Percentiles rank a stretch among this genome's conserved stretches.
Evolutionary conservation across 176 grass and related monocot species (phyloP).

Genomic region (Phyllostachys edulis): DNA sequence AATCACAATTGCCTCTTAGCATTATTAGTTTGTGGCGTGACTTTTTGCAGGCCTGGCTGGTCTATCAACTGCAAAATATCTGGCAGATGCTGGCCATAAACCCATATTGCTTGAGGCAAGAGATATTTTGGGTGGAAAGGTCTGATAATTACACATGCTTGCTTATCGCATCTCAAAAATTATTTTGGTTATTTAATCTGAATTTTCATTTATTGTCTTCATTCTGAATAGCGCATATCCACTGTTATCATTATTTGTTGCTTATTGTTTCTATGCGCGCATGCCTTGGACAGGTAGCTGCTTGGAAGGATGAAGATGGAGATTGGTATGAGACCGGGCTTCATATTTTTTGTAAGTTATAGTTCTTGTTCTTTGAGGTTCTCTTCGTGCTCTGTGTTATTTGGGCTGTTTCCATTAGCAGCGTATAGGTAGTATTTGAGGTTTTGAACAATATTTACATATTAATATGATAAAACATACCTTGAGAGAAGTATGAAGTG

Average conservation of each 20-base stretch:
- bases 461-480: not conserved
- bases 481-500: not conserved
- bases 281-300: constrained; percentile 60
- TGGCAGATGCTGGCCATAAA: constrained; percentile 92
- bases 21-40: constrained; percentile 19
- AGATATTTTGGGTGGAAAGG: constrained; percentile 98
- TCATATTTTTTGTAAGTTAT: constrained; percentile 95
- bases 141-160: constrained; percentile 28
- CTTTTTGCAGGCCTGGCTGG: constrained; percentile 80
- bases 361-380: not conserved
- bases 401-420: constrained; percentile 3
- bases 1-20: not conserved
- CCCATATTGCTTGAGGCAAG: constrained; percentile 93
- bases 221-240: constrained; percentile 6
- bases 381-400: not conserved
- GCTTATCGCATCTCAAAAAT: constrained; percentile 11
- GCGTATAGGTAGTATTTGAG: not conserved
- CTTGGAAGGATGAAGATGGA: constrained; percentile 97
- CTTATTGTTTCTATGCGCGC: constrained; percentile 9
- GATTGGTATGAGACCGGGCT: constrained; percentile 98
- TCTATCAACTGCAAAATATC: constrained; percentile 89
- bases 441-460: not conserved
- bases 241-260: constrained; percentile 19
- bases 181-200: not conserved
- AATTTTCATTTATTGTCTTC: not conserved